phyloP scores from a whole-genome alignment of 2,329 filamentous ascomycete genomes.

The Penicillium italicum region DNA sequence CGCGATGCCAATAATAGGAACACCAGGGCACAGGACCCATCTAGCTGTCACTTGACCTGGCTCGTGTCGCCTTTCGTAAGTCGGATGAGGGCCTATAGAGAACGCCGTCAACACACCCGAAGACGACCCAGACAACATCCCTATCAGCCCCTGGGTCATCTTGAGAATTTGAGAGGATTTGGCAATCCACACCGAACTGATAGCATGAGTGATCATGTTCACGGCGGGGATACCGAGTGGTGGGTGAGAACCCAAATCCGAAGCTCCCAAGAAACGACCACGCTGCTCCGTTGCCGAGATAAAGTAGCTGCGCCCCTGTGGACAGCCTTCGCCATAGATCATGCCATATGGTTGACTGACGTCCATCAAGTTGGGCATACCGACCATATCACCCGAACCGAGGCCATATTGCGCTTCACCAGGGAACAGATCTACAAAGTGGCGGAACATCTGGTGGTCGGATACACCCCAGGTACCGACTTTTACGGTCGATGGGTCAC shows the following conservation, averaged over 20 bases:
- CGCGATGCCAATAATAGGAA: slow-evolving; percentile 79
- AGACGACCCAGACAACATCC: slow-evolving; percentile 79
- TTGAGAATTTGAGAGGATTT: slow-evolving; percentile 71
- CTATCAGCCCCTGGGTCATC: slow-evolving; percentile 71
- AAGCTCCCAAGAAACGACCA: slow-evolving; percentile 67
- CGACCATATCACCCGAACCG: slow-evolving; percentile 70
- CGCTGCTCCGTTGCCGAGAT: slow-evolving; percentile 69
- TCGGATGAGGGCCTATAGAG: slow-evolving; percentile 61
- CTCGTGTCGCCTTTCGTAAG: slow-evolving; percentile 60
- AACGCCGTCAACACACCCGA: slow-evolving; percentile 79
- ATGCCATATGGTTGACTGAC: slow-evolving; percentile 81
- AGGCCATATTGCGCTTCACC: slow-evolving; percentile 72
- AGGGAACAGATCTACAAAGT: slow-evolving; percentile 73
- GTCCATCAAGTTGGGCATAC: slow-evolving; percentile 82
- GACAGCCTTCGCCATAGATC: slow-evolving; percentile 80
- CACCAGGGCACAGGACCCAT: slow-evolving; percentile 88
- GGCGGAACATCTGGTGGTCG: slow-evolving; percentile 69
- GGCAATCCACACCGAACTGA: slow-evolving; percentile 83
- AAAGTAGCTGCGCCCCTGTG: slow-evolving; percentile 76
- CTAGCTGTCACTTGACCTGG: slow-evolving; percentile 78
- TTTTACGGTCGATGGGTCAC: slow-evolving; percentile 72
- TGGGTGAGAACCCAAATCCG: slow-evolving; percentile 58
- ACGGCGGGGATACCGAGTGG: slow-evolving; percentile 73
- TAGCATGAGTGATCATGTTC: slow-evolving; percentile 64
- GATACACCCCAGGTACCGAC: slow-evolving; percentile 77